Conservation (phyloP, 2,329 filamentous ascomycete species). For the Penicillium sp. region DNA sequence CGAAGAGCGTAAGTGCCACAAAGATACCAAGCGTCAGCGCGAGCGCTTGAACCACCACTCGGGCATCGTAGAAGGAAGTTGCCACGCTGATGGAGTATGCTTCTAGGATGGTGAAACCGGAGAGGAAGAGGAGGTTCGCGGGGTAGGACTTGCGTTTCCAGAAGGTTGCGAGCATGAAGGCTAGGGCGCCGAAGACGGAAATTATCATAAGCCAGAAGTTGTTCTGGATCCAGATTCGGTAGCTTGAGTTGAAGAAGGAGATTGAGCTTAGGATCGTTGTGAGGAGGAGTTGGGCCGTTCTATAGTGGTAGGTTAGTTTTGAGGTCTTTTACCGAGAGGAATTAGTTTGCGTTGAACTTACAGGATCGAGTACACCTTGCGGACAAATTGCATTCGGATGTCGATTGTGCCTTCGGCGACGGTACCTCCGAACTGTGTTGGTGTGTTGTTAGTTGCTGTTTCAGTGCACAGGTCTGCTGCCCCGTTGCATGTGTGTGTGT, state of each 20-base stretch:
- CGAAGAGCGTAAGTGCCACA: constrained; percentile 68
- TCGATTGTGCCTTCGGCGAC: constrained; percentile 92
- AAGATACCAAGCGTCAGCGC: constrained; percentile 72
- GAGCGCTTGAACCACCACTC: constrained; percentile 84
- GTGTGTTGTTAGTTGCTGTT: constrained; percentile 16
- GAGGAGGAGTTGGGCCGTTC: constrained; percentile 82
- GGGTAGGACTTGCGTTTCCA: constrained; percentile 97
- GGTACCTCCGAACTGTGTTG: constrained; percentile 73
- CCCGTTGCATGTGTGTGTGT: not conserved
- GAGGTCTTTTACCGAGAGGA: no score
- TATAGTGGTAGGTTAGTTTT: constrained; percentile 25
- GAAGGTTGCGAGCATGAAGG: constrained; percentile 81
- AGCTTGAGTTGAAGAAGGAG: constrained; percentile 76
- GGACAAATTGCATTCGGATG: constrained; percentile 93
- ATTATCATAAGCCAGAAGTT: constrained; percentile 81
- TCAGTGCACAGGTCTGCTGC: not conserved
- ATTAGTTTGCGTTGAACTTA: constrained; percentile 37
- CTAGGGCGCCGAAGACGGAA: constrained; percentile 78
- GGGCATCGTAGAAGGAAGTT: constrained; percentile 80
- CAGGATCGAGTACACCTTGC: constrained; percentile 97
- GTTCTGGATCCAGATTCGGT: constrained; percentile 81
- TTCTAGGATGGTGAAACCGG: constrained; percentile 84
- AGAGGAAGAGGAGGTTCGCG: constrained; percentile 87
- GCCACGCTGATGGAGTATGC: constrained; percentile 92
- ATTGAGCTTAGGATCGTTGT: constrained; percentile 77